These are phyloP conservation scores for Colletotrichum neosansevieriae DNA, from an alignment of 2,329 filamentous ascomycete genomes.

Conservation along the genomic window DNA sequence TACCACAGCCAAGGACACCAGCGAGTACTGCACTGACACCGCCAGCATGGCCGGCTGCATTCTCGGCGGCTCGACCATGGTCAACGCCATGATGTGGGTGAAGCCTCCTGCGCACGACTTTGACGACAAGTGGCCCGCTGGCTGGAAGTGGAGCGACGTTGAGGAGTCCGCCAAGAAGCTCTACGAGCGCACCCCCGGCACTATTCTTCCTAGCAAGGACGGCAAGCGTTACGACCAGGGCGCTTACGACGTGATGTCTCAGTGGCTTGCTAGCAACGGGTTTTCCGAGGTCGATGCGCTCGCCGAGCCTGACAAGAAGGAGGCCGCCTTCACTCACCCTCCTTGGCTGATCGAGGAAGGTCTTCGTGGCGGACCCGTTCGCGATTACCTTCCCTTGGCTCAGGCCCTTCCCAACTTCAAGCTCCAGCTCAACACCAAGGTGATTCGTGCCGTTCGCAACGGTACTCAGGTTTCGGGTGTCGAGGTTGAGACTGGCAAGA, in stretches of 20 bases:
- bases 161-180: constrained; percentile 41
- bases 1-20: constrained; percentile 32
- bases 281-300: constrained; percentile 40
- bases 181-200: constrained; percentile 41
- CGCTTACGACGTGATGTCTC: constrained; percentile 38
- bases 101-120: constrained; percentile 41
- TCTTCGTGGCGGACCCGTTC: constrained; percentile 41
- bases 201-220: constrained; percentile 39
- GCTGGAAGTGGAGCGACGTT: constrained; percentile 42
- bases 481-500: constrained; percentile 41
- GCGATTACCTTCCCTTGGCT: constrained; percentile 55
- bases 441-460: constrained; percentile 41
- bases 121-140: constrained; percentile 40
- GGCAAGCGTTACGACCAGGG: constrained; percentile 43
- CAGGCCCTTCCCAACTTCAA: constrained; percentile 54
- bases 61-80: constrained; percentile 47
- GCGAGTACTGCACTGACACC: constrained; percentile 46
- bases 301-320: constrained; percentile 41
- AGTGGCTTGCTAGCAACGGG: constrained; percentile 39
- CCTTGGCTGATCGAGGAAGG: constrained; percentile 41
- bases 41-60: constrained; percentile 47
- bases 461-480: constrained; percentile 52
- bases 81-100: constrained; percentile 47
- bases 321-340: constrained; percentile 41
- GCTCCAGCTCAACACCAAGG: constrained; percentile 42